Percentiles rank a stretch among this genome's conserved stretches.
Evolutionary conservation across 306 rosid genomes (phyloP).

Genomic region (Sophora flavescens): DNA sequence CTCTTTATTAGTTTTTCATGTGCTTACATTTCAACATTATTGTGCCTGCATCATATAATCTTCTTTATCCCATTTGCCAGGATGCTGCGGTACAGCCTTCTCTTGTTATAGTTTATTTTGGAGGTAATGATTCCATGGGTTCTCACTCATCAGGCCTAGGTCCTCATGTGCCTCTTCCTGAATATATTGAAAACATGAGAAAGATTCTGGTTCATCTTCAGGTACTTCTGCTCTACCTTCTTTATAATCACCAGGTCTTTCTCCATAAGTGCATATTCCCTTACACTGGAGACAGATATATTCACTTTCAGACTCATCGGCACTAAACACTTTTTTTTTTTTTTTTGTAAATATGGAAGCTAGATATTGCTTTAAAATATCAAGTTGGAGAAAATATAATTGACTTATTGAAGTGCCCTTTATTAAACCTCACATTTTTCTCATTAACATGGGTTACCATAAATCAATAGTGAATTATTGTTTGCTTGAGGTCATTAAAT

Average conservation of each 20-base stretch:
- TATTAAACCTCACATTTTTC: no score
- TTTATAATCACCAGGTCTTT: conserved; percentile 25
- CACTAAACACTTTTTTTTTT: not conserved
- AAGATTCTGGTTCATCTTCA: conserved; percentile 77
- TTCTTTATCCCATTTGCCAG: conserved; percentile 46
- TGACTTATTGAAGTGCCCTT: not conserved
- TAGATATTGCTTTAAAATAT: not conserved
- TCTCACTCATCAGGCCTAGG: conserved; percentile 88
- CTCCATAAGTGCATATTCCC: not conserved
- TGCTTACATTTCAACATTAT: conserved; percentile 20
- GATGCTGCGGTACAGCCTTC: conserved; percentile 84
- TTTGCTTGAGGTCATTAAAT: not conserved
- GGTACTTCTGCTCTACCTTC: conserved; percentile 55
- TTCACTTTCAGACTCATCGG: conserved; percentile 22
- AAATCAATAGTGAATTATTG: not conserved
- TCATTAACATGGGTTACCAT: conserved; percentile 4
- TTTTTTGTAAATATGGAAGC: not conserved
- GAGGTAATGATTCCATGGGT: conserved; percentile 98
- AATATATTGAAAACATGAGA: conserved; percentile 79
- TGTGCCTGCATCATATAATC: conserved; percentile 14
- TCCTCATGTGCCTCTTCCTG: conserved; percentile 92
- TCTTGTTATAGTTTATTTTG: conserved; percentile 89
- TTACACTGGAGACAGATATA: not conserved
- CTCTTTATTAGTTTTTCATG: not conserved
- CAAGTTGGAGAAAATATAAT: conserved; percentile 13